Conservation (phyloP, 2,329 filamentous ascomycete species). For the Cladobotryum protrusum region DNA sequence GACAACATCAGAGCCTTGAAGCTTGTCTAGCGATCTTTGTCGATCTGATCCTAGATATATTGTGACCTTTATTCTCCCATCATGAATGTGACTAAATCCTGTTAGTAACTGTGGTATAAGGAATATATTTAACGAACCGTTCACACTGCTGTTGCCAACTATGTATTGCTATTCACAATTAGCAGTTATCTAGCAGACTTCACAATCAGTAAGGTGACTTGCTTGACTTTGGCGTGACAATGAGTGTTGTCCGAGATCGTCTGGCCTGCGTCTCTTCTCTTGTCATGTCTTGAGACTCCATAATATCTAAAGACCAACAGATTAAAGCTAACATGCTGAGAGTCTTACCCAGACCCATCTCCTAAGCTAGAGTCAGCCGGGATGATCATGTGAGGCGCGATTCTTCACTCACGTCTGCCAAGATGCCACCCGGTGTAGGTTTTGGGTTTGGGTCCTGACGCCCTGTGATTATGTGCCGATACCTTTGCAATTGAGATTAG, state of each 20-base stretch:
- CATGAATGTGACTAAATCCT: not conserved
- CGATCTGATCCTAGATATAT: conserved; percentile 4
- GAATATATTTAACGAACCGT: not conserved
- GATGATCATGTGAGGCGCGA: not conserved
- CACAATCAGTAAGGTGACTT: accelerated
- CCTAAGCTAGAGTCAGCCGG: conserved; percentile 13
- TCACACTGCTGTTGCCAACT: conserved; percentile 18
- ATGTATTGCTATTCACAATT: conserved; percentile 24
- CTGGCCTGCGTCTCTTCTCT: conserved; percentile 2
- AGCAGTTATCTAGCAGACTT: not conserved
- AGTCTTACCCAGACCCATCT: conserved; percentile 32
- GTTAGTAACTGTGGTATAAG: not conserved
- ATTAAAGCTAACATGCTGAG: conserved; percentile 25
- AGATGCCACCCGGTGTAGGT: not conserved
- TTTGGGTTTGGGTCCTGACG: not conserved
- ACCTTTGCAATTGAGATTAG: not conserved
- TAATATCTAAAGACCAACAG: conserved; percentile 18
- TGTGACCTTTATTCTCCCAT: not conserved
- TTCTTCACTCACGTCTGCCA: not conserved
- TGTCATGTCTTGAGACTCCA: conserved; percentile 1
- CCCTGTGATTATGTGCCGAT: conserved; percentile 1
- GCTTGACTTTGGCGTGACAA: conserved; percentile 14
- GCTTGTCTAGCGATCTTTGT: not conserved
- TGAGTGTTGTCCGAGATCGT: conserved; percentile 18
- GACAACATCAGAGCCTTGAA: conserved; percentile 7